Evolutionary conservation across 2,329 filamentous ascomycete species (phyloP).

Genomic region (Lecanoromycetidae sp.): DNA sequence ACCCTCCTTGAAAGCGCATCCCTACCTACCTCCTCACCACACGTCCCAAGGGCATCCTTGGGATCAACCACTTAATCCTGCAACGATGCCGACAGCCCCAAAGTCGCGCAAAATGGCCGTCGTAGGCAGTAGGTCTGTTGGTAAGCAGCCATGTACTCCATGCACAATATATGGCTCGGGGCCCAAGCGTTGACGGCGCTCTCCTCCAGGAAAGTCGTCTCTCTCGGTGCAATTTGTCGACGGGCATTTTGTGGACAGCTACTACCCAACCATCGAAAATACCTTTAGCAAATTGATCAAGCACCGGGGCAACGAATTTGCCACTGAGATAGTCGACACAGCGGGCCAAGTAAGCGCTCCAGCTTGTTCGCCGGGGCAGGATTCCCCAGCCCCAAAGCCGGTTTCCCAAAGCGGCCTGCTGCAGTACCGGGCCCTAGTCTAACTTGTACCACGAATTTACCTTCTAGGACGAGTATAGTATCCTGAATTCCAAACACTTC

Average conservation of each 20-base stretch:
- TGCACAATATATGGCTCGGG: background rate
- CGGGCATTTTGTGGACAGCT: conserved; percentile 95
- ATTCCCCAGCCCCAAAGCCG: background rate
- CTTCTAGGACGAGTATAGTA: conserved; percentile 85
- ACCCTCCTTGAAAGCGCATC: conserved; percentile 4
- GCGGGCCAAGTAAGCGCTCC: conserved; percentile 63
- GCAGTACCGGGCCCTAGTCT: conserved; percentile 9
- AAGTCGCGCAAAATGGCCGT: conserved; percentile 95
- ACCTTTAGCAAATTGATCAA: conserved; percentile 95
- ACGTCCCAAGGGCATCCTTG: background rate
- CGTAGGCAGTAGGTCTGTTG: conserved; percentile 85
- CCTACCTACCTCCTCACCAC: background rate
- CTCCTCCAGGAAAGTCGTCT: conserved; percentile 75
- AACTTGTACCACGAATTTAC: conserved; percentile 1
- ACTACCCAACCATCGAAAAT: conserved; percentile 98
- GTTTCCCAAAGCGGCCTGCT: conserved; percentile 9
- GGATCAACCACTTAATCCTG: background rate
- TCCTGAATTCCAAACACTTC: conserved; percentile 96
- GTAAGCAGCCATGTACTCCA: conserved; percentile 37
- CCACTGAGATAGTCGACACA: conserved; percentile 95
- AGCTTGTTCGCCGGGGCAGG: background rate
- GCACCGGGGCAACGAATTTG: conserved; percentile 82
- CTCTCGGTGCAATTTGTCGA: conserved; percentile 95
- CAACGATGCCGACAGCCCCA: conserved; percentile 53
- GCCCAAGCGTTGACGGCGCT: background rate